A percentile compares a stretch with the other conserved stretches of the same genome.
phyloP scores from a whole-genome alignment of 2,329 filamentous ascomycete genomes.

The Botrytis hyacinthi region DNA sequence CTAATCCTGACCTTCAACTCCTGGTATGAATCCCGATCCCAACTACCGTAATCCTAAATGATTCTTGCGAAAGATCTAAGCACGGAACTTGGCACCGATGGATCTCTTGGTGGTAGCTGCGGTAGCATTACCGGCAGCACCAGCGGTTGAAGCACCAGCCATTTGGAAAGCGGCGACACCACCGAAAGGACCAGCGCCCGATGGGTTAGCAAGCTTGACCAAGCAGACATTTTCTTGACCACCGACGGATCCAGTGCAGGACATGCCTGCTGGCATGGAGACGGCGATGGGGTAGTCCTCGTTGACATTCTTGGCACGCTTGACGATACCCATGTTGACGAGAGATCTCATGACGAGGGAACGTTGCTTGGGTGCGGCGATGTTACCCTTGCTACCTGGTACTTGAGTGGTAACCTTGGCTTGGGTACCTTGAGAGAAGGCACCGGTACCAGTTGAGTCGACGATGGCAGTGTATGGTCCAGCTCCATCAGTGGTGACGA shows the following conservation, averaged over 20 bases:
- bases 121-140: slow-evolving; percentile 13
- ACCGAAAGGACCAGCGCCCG: slow-evolving; percentile 60
- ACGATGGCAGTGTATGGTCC: slow-evolving; percentile 58
- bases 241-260: slow-evolving; percentile 59
- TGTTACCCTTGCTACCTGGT: slow-evolving; percentile 45
- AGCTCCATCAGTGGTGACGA: slow-evolving; percentile 65
- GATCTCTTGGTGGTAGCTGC: slow-evolving; percentile 11
- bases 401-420: slow-evolving; percentile 56
- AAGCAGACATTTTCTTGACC: slow-evolving; percentile 61
- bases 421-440: slow-evolving; percentile 46
- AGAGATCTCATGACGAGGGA: slow-evolving; percentile 32
- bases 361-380: slow-evolving; percentile 34
- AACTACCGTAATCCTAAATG: neutral
- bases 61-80: slow-evolving; percentile 8
- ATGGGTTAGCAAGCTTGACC: slow-evolving; percentile 61
- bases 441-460: slow-evolving; percentile 57
- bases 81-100: slow-evolving; percentile 23
- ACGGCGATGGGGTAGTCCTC: slow-evolving; percentile 47
- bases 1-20: neutral
- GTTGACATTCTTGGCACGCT: slow-evolving; percentile 38
- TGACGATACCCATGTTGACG: slow-evolving; percentile 34
- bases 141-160: slow-evolving; percentile 22
- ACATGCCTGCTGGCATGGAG: slow-evolving; percentile 46
- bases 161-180: slow-evolving; percentile 58
- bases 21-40: neutral